phyloP scores from a whole-genome alignment of 2,329 filamentous ascomycete species.

The Verticillium tricorpus region DNA sequence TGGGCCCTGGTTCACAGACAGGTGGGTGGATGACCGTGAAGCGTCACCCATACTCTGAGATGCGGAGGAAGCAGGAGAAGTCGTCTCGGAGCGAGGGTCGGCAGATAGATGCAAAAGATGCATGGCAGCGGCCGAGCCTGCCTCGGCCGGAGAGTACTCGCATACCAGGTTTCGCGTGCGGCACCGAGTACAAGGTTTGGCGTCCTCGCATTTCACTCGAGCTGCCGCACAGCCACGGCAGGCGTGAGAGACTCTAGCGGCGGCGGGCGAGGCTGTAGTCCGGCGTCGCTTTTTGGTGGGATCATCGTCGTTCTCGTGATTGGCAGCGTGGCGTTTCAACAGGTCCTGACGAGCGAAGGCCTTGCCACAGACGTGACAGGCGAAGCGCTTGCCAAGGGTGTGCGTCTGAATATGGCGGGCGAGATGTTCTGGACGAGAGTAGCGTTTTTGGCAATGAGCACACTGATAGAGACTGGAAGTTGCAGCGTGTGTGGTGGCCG shows the following conservation, averaged over 20 bases:
- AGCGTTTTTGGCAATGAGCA: conserved; percentile 45
- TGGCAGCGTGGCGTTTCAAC: conserved; percentile 46
- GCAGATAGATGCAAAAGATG: conserved; percentile 38
- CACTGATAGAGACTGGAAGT: conserved; percentile 39
- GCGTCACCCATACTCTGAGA: not conserved
- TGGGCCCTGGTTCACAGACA: not conserved
- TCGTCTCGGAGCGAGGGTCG: conserved; percentile 21
- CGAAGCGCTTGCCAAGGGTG: conserved; percentile 44
- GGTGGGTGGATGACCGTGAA: not conserved
- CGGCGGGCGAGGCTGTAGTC: conserved; percentile 36
- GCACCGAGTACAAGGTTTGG: conserved; percentile 49
- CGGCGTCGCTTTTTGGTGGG: conserved; percentile 42
- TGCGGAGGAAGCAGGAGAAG: conserved; percentile 1
- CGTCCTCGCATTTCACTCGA: conserved; percentile 51
- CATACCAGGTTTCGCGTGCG: conserved; percentile 41
- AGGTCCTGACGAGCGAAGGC: conserved; percentile 50
- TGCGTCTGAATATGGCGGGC: conserved; percentile 48
- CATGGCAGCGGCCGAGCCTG: conserved; percentile 35
- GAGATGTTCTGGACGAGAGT: conserved; percentile 50
- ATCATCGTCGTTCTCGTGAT: conserved; percentile 42
- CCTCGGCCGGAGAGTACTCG: conserved; percentile 31
- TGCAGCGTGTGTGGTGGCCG: conserved; percentile 5
- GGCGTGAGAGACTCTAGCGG: conserved; percentile 47
- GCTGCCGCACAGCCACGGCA: conserved; percentile 47
- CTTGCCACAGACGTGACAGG: conserved; percentile 47